Base-by-base conservation (phyloP, 202 grass and related monocot genomes). In the Elaeis oleifera region DNA sequence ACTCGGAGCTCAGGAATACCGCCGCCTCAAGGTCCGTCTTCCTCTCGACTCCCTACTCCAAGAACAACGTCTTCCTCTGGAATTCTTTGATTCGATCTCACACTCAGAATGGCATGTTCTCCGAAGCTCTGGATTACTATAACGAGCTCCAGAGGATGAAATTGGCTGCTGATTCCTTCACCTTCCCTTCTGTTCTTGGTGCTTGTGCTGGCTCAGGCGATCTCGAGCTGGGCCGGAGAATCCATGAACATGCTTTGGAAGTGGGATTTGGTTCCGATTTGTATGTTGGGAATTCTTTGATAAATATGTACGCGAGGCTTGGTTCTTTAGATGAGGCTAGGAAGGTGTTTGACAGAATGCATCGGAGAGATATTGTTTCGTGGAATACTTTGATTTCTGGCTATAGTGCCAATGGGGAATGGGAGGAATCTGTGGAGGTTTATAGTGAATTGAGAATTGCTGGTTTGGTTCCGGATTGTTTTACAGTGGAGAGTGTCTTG, bases 401-500 rank as follows among this genome's bases (percentile, higher is more conserved):
- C 13, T 64, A 24, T 21, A 64, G 19, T 51, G 39, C 61, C 9
- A 51, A 51, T 18, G 61, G 48, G 24, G 48, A 64, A 21, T 62
- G 59, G 61, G n/a, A 64, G 48, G n/a, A 51, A 64, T 36, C 61
- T 24, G 19, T 17, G 16, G 61, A 64, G 61, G 44, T 18, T 17
- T 25, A 64, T 51, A 22, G 20, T 15, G 61, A 36, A 50, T 23
- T 64, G 3, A 18, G 61, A 51, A 64, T 64, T 19, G 16, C 18
- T 6, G 48, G 61, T 4, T 8, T 51, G 20, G 13, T 51, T 64
- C 20, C 44, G 4, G 20, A 64, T 22, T 64, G 32, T 18, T 64
- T 50, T 50, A 64, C 39, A 1, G 61, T 64, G 18, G 36, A 64
- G 32, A 64, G 61, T 51, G 18, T 64, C 16, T 64, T 64, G 14